Percentiles rank a stretch among this genome's conserved stretches.
Conservation (phyloP, 1,284 basidiomycete species). For the Heterobasidion irregulare region DNA sequence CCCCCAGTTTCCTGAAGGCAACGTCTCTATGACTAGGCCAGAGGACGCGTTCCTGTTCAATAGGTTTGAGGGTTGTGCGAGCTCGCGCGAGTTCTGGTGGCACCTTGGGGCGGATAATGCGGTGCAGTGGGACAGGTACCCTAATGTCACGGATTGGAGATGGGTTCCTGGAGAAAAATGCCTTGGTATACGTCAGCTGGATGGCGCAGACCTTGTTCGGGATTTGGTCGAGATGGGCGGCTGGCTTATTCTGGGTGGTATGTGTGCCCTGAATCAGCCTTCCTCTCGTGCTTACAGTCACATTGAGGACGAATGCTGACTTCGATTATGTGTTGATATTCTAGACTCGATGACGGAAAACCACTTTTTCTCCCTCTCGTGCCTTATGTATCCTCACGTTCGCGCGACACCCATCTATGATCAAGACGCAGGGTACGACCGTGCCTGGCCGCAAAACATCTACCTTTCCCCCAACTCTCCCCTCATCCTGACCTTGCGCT, state of each 20-base stretch:
- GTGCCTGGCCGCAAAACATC: conserved; percentile 54
- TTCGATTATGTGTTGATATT: neutral
- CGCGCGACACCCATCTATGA: conserved; percentile 53
- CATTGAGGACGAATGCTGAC: neutral
- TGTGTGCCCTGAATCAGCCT: conserved; percentile 14
- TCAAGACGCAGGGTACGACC: conserved; percentile 43
- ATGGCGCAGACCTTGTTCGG: conserved; percentile 33
- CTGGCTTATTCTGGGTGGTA: conserved; percentile 57
- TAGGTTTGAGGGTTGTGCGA: conserved; percentile 52
- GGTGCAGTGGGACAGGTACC: conserved; percentile 41
- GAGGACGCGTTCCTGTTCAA: conserved; percentile 41
- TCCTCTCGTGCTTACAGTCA: neutral
- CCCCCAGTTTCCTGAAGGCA: neutral
- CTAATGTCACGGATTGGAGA: conserved; percentile 37
- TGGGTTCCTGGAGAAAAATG: conserved; percentile 36
- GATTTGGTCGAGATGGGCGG: conserved; percentile 61
- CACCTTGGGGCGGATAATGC: conserved; percentile 45
- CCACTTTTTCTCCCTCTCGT: conserved; percentile 65
- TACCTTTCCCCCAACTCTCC: conserved; percentile 50
- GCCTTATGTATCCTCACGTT: conserved; percentile 55
- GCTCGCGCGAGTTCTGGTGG: conserved; percentile 51
- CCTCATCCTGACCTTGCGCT: conserved; percentile 28
- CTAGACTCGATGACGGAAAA: conserved; percentile 60
- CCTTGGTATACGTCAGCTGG: conserved; percentile 34
- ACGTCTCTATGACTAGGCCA: conserved; percentile 24